Evolutionary conservation across 306 rosid species (phyloP).

Genomic region (Trifolium dubium): DNA sequence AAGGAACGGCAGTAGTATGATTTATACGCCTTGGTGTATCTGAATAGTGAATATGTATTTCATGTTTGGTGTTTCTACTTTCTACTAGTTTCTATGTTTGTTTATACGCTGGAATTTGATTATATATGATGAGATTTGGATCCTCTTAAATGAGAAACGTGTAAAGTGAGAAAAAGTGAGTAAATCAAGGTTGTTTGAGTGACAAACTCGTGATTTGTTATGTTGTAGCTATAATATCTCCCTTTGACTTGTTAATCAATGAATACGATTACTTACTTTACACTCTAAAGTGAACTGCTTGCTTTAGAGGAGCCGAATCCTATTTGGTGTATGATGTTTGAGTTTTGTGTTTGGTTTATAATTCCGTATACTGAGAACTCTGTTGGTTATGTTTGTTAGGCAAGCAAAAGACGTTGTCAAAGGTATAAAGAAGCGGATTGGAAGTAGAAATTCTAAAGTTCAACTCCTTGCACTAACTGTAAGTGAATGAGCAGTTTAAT

Average conservation of each 20-base stretch:
- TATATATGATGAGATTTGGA: background rate
- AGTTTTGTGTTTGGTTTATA: constrained; percentile 17
- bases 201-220: no score
- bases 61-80: constrained; percentile 2
- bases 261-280: no score
- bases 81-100: background rate
- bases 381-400: constrained; percentile 56
- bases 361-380: constrained; percentile 24
- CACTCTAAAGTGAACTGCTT: no score
- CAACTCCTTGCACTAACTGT: constrained; percentile 96
- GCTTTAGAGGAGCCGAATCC: no score
- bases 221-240: no score
- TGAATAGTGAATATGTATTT: background rate
- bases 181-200: no score
- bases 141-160: no score
- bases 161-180: no score
- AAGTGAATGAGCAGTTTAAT: constrained; percentile 39
- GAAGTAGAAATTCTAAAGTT: constrained; percentile 89
- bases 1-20: no score
- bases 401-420: constrained; percentile 93
- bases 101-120: constrained; percentile 21
- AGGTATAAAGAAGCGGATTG: constrained; percentile 90
- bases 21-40: background rate
- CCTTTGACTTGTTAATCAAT: no score
- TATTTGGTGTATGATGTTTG: constrained; percentile 17